phyloP scores from a whole-genome alignment of 306 rosid genomes.

The Lathyrus sativus region DNA sequence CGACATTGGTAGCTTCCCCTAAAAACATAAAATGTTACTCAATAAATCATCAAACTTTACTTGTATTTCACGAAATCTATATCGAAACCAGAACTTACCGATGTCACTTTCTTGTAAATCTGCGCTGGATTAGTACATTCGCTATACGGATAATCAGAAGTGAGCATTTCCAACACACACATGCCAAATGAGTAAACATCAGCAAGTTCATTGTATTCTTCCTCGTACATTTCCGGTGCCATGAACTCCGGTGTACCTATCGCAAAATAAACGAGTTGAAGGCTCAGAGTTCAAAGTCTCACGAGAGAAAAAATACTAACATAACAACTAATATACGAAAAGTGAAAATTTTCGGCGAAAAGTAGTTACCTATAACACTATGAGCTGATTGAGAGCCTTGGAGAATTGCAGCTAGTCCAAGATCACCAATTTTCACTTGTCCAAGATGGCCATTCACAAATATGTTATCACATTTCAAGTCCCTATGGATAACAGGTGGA shows the following conservation, averaged over 20 bases:
- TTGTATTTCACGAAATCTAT: background rate
- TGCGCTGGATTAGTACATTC: conserved; percentile 94
- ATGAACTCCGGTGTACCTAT: conserved; percentile 95
- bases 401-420: conserved; percentile 87
- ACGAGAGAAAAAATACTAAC: background rate
- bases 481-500: conserved; percentile 93
- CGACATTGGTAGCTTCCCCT: conserved; percentile 87
- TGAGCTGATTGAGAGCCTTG: conserved; percentile 77
- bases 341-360: background rate
- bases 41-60: conserved; percentile 3
- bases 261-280: background rate
- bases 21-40: conserved; percentile 34
- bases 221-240: conserved; percentile 95
- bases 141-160: conserved; percentile 80
- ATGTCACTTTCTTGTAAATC: conserved; percentile 94
- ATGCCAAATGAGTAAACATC: conserved; percentile 95
- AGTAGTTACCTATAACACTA: conserved; percentile 79
- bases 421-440: conserved; percentile 94
- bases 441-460: conserved; percentile 97
- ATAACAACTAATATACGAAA: conserved; percentile 1
- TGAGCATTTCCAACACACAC: conserved; percentile 92
- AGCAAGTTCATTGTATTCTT: conserved; percentile 88
- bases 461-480: conserved; percentile 88
- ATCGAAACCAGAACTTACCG: conserved; percentile 51
- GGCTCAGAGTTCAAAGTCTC: background rate